Conservation (phyloP, 2,329 filamentous ascomycete genomes). For the Blastomyces gilchristii region DNA sequence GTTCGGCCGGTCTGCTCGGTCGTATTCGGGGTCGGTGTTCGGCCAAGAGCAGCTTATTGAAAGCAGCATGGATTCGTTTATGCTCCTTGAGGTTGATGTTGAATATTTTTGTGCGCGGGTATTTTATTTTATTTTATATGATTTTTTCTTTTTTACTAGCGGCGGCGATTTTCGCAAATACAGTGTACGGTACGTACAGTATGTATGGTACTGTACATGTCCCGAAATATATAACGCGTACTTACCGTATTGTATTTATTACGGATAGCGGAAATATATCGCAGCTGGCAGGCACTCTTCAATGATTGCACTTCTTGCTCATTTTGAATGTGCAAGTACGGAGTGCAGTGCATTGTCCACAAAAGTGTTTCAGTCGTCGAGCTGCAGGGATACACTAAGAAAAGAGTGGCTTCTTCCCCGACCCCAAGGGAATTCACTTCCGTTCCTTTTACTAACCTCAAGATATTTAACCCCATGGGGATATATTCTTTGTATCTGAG, state of each 20-base stretch:
- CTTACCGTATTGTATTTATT: neutral
- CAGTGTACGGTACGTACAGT: neutral
- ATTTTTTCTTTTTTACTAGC: neutral
- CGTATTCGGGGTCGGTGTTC: slow-evolving; percentile 1
- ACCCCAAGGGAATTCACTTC: too few relatives aligned
- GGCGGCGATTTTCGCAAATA: neutral
- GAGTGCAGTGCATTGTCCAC: too few relatives aligned
- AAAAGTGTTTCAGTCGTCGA: too few relatives aligned
- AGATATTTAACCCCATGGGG: too few relatives aligned
- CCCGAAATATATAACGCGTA: neutral
- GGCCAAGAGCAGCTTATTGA: neutral
- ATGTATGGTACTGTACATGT: neutral
- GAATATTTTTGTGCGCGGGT: neutral
- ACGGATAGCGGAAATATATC: neutral
- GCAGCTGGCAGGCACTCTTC: too few relatives aligned
- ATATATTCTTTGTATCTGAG: neutral
- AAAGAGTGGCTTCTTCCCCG: too few relatives aligned
- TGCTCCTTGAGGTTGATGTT: neutral
- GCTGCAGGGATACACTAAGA: too few relatives aligned
- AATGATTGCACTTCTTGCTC: too few relatives aligned
- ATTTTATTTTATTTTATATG: too few relatives aligned
- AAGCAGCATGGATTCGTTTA: neutral
- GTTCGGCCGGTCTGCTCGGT: neutral
- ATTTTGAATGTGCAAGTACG: too few relatives aligned
- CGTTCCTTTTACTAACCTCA: too few relatives aligned